Base-by-base conservation (phyloP, 1,284 basidiomycete genomes). In the Moesziomyces aphidis region DNA sequence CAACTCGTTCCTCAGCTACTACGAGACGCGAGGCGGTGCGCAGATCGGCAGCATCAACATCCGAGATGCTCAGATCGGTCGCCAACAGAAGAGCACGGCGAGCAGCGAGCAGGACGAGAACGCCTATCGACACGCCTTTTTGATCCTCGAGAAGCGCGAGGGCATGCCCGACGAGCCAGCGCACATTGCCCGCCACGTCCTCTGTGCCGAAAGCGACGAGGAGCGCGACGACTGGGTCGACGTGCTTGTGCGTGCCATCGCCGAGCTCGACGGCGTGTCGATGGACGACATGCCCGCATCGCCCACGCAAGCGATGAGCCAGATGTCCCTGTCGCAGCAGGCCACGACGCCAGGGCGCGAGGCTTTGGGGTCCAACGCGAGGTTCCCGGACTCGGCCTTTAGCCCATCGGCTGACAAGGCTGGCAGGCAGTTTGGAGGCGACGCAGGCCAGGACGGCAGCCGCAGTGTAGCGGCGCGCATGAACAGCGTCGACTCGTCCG, bases 201-300 rank as follows among this genome's bases (percentile, higher is more conserved):
- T 99, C 5, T 98, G 96, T 80, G 96, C 96, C 0, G 94, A 97
- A 85, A 97, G 92, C 82, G 96, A 99, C 85, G 87, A 88, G 50
- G 94, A 97, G 81, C 89, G 96, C 44, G 96, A 99, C 83, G 89
- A 88, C 61, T 99, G 96, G 96, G 95, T 98, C 39, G 92, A 95
- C 64, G 91, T 94, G 73, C 90, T 99, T 45, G 93, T 81, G 5
- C 64, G 77, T 22, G 73, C 77, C 47, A 80, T 82, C 45, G 73
- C 70, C 24, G 68, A 73, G 44, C 53, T 78, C 22, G 71, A 79
- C 43, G 62, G 54, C 11, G 44, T 26, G 28, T 50, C 61, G 34
- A 23, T 59, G 46, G 62, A 68, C 48, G 64, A 63, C 5, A 6
- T 59, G 26, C 59, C 73, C 43, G 36, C 58, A 1, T 68, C 73